Evolutionary conservation across 2,329 filamentous ascomycete genomes (phyloP).

Genomic region (Tolypocladium endophyticum): DNA sequence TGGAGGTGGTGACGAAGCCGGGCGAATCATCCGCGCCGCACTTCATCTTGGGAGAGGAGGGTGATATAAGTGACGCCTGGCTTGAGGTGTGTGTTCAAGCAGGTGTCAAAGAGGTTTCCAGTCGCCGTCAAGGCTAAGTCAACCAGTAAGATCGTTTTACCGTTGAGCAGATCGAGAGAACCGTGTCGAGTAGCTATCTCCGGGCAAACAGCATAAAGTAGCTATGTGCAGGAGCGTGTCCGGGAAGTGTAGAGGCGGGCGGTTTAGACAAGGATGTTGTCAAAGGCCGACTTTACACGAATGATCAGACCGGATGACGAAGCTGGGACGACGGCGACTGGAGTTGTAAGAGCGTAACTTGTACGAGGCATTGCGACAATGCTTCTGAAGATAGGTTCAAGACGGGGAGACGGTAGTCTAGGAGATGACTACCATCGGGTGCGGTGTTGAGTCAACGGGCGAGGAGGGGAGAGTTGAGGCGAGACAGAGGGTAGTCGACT

Average conservation of each 20-base stretch:
- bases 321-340: conserved; percentile 55
- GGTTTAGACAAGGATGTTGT: conserved; percentile 31
- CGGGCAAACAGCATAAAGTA: conserved; percentile 24
- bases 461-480: neutral
- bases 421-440: conserved; percentile 3
- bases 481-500: neutral
- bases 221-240: conserved; percentile 28
- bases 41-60: conserved; percentile 44
- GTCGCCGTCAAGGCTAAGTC: conserved; percentile 43
- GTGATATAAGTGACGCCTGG: conserved; percentile 14
- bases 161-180: conserved; percentile 20
- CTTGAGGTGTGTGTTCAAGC: conserved; percentile 21
- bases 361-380: conserved; percentile 48
- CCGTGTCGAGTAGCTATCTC: conserved; percentile 27
- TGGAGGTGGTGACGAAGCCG: conserved; percentile 35
- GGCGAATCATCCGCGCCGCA: conserved; percentile 41
- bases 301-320: conserved; percentile 49
- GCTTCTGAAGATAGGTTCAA: conserved; percentile 16
- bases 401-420: conserved; percentile 14
- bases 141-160: conserved; percentile 34
- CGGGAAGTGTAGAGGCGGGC: conserved; percentile 21
- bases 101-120: conserved; percentile 29
- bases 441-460: neutral
- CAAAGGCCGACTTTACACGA: conserved; percentile 38
- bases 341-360: conserved; percentile 33